Percentiles rank a stretch among this genome's conserved stretches.
Evolutionary conservation across 257 asterid species (phyloP).

Genomic region (Parsonsia alboflavescens): DNA sequence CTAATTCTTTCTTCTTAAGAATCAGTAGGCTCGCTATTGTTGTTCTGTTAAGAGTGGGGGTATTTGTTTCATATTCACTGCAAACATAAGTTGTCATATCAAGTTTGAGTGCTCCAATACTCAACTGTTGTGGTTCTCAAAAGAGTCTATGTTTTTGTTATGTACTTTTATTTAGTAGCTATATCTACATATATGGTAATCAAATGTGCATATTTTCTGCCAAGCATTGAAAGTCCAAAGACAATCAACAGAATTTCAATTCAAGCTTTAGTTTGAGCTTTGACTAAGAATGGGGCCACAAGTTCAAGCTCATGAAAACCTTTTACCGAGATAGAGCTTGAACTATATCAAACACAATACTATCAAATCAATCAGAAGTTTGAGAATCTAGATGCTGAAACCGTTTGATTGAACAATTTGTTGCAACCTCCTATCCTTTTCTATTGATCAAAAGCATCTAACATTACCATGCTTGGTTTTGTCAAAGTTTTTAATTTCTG

Average conservation of each 20-base stretch:
- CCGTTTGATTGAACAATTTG: not conserved
- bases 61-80: not conserved
- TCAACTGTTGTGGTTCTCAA: not conserved
- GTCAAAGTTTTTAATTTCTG: not conserved
- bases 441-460: not conserved
- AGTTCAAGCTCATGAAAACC: not conserved
- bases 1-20: slow-evolving; percentile 4
- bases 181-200: not conserved
- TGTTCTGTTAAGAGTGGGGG: not conserved
- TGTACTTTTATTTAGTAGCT: not conserved
- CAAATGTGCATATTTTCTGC: not conserved
- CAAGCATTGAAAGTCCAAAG: not conserved
- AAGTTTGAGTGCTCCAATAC: not conserved
- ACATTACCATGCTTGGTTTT: not conserved
- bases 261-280: slow-evolving; percentile 3
- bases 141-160: not conserved
- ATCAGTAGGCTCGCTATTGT: not conserved
- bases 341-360: not conserved
- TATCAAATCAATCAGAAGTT: not conserved
- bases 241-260: not conserved
- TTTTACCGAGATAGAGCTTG: not conserved
- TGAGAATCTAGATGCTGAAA: not conserved
- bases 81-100: not conserved
- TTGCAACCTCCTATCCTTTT: not conserved
- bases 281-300: not conserved